phyloP scores from a whole-genome alignment of 2,329 filamentous ascomycete genomes.

The Exophiala bonariae region DNA sequence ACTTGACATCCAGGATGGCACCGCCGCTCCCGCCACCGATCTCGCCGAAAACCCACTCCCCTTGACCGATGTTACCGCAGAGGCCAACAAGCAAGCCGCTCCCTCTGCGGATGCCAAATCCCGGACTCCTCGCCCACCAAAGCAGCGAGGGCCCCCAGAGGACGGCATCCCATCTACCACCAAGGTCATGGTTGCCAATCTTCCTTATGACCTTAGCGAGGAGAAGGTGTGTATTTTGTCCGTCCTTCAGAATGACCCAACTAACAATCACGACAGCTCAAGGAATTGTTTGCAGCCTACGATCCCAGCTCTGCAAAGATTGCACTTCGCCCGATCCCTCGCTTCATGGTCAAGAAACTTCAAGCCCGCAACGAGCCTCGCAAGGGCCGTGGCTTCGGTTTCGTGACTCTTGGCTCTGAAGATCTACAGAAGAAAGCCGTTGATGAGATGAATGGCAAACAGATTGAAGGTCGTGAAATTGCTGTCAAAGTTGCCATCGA shows the following conservation, averaged over 20 bases:
- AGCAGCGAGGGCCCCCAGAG: conserved; percentile 92
- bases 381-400: conserved; percentile 98
- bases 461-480: conserved; percentile 97
- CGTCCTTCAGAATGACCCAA: conserved; percentile 4
- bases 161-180: conserved; percentile 98
- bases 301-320: conserved; percentile 95
- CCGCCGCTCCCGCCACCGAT: conserved; percentile 40
- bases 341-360: conserved; percentile 99
- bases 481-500: conserved; percentile 99
- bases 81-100: conserved; percentile 37
- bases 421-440: conserved; percentile 98
- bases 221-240: conserved; percentile 70
- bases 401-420: conserved; percentile 93
- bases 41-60: conserved; percentile 53
- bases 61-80: conserved; percentile 60
- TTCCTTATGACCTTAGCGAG: conserved; percentile 96
- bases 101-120: conserved; percentile 35
- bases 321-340: conserved; percentile 94
- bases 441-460: conserved; percentile 97
- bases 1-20: conserved; percentile 29
- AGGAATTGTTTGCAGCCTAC: conserved; percentile 94
- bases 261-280: conserved; percentile 64
- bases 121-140: conserved; percentile 58
- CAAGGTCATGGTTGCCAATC: conserved; percentile 99
- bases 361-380: conserved; percentile 96